phyloP scores from a whole-genome alignment of 164 flowering plant species.

The Kalanchoe fedtschenkoi region DNA sequence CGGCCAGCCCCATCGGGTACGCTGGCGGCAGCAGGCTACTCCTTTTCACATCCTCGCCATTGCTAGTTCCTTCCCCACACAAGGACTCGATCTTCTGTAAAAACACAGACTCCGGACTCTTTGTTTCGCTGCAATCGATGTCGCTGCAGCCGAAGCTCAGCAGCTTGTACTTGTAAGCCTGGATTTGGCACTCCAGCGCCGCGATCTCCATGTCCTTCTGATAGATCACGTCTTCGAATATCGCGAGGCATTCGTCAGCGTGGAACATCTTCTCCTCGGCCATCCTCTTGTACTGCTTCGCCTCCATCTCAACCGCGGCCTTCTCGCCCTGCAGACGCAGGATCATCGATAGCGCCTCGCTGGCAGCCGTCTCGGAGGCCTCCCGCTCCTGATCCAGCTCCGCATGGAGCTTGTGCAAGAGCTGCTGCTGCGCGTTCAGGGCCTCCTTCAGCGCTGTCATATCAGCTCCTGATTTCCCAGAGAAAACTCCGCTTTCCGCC shows the following conservation, averaged over 20 bases:
- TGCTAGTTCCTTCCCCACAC: slow-evolving; percentile 14
- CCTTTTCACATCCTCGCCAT: slow-evolving; percentile 20
- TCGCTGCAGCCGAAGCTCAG: slow-evolving; percentile 51
- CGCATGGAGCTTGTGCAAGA: slow-evolving; percentile 50
- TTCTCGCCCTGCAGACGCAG: slow-evolving; percentile 77
- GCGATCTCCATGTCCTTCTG: slow-evolving; percentile 80
- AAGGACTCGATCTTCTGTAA: slow-evolving; percentile 17
- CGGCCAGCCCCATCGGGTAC: slow-evolving; percentile 15
- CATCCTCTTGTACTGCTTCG: slow-evolving; percentile 74
- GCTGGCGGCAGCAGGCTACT: slow-evolving; percentile 30
- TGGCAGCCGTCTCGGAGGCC: slow-evolving; percentile 66
- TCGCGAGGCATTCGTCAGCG: slow-evolving; percentile 44
- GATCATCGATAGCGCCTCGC: slow-evolving; percentile 77
- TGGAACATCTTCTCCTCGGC: slow-evolving; percentile 72
- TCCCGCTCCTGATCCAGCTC: slow-evolving; percentile 88
- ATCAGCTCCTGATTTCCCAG: slow-evolving; percentile 21
- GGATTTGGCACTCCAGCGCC: slow-evolving; percentile 61
- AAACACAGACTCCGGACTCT: slow-evolving; percentile 21
- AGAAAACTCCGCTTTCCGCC: slow-evolving; percentile 16
- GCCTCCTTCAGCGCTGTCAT: slow-evolving; percentile 45
- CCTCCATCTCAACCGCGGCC: slow-evolving; percentile 74
- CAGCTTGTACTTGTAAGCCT: slow-evolving; percentile 56
- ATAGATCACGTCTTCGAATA: slow-evolving; percentile 50
- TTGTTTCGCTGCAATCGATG: slow-evolving; percentile 21
- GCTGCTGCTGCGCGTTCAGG: slow-evolving; percentile 51